Evolutionary conservation across 2,329 filamentous ascomycete species (phyloP).

Genomic region (Ophiostoma ips): DNA sequence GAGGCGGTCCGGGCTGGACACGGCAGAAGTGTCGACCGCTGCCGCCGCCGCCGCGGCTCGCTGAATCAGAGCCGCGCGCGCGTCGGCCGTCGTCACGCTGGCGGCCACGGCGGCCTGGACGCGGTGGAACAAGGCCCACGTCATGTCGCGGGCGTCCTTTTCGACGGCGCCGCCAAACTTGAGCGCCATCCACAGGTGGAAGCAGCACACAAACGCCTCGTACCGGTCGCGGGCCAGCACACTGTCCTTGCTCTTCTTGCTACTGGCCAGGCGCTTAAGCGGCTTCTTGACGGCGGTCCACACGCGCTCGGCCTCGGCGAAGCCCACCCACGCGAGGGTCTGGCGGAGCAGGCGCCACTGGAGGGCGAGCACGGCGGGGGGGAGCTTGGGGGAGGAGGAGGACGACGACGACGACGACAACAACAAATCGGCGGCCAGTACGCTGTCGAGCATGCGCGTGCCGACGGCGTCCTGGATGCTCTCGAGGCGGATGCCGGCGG

Average conservation of each 20-base stretch:
- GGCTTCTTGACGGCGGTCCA: constrained; percentile 13
- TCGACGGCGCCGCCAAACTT: constrained; percentile 15
- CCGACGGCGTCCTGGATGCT: constrained; percentile 29
- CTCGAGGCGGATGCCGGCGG: constrained; percentile 27
- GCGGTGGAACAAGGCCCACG: constrained; percentile 17
- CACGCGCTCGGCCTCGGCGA: constrained; percentile 15
- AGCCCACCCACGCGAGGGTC: constrained; percentile 17
- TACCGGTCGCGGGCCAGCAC: constrained; percentile 16
- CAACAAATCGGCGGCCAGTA: constrained; percentile 11
- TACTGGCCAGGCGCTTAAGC: background rate
- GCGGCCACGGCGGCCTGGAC: constrained; percentile 13
- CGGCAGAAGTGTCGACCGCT: background rate
- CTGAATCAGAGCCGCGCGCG: background rate
- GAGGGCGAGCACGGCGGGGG: constrained; percentile 1
- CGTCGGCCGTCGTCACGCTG: background rate
- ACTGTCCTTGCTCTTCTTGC: constrained; percentile 4
- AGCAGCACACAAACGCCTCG: constrained; percentile 21
- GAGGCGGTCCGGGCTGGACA: background rate
- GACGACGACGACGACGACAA: background rate
- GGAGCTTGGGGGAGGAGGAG: background rate
- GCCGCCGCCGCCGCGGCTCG: background rate
- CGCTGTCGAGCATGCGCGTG: constrained; percentile 24
- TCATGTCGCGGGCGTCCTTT: constrained; percentile 16
- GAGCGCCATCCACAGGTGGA: constrained; percentile 19
- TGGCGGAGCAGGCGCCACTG: constrained; percentile 17